Conservation (phyloP, 805 yeast genomes). For the Kockiozyma suomiensis region DNA sequence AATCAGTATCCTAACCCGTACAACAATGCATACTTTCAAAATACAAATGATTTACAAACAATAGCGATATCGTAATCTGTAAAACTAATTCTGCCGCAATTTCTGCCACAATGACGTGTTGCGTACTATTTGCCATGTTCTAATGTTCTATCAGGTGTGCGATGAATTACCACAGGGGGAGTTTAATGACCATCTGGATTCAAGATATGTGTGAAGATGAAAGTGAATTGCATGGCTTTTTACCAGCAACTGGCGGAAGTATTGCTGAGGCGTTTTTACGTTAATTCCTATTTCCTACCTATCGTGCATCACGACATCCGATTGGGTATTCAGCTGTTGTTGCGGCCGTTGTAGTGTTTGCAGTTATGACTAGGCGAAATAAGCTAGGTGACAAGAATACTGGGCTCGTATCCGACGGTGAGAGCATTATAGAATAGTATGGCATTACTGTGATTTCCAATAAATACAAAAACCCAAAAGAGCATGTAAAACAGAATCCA, state of each 20-base stretch:
- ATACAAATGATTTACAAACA: too few relatives aligned
- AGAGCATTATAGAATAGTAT: too few relatives aligned
- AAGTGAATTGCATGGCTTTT: slow-evolving; percentile 25
- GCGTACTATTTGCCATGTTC: slow-evolving; percentile 50
- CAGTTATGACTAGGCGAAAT: slow-evolving; percentile 14
- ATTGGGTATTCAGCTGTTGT: slow-evolving; percentile 20
- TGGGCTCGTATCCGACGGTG: too few relatives aligned
- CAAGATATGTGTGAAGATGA: slow-evolving; percentile 27
- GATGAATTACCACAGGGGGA: slow-evolving; percentile 24
- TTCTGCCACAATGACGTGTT: too few relatives aligned
- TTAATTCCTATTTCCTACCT: slow-evolving; percentile 24
- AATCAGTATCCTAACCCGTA: too few relatives aligned
- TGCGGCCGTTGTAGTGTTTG: slow-evolving; percentile 15
- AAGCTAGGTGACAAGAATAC: too few relatives aligned
- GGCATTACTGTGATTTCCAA: too few relatives aligned
- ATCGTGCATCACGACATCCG: slow-evolving; percentile 26
- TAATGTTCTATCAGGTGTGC: slow-evolving; percentile 61
- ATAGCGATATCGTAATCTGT: too few relatives aligned
- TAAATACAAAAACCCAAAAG: neutral
- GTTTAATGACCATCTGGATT: slow-evolving; percentile 24
- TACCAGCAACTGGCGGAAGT: slow-evolving; percentile 32
- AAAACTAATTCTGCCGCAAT: too few relatives aligned
- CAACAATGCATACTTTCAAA: too few relatives aligned
- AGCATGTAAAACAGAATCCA: neutral
- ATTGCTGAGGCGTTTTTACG: slow-evolving; percentile 23